Evolutionary conservation across 1,139 yeast species (phyloP).

Genomic region (Zygosaccharomyces pseudobailii): DNA sequence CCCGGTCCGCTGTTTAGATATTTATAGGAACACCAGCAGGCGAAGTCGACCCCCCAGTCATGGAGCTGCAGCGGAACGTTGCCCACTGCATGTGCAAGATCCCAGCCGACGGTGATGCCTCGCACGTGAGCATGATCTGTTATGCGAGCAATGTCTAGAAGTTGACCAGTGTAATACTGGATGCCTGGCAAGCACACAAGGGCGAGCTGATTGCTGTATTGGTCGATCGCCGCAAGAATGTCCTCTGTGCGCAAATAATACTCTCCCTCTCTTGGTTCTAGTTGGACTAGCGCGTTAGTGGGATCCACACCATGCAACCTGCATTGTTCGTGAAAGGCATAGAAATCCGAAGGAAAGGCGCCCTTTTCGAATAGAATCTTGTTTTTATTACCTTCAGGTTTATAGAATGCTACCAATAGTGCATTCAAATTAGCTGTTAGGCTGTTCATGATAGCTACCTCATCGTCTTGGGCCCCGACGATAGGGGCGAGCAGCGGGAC

Average conservation of each 20-base stretch:
- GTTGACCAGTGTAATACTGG: constrained; percentile 90
- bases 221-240: constrained; percentile 53
- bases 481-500: constrained; percentile 63
- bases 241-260: constrained; percentile 58
- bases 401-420: constrained; percentile 66
- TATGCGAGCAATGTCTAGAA: constrained; percentile 64
- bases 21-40: constrained; percentile 91
- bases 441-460: constrained; percentile 86
- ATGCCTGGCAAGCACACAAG: constrained; percentile 80
- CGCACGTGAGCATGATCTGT: constrained; percentile 53
- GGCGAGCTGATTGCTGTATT: constrained; percentile 60
- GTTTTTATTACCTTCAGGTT: constrained; percentile 52
- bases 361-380: constrained; percentile 80
- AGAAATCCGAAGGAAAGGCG: constrained; percentile 90
- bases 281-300: constrained; percentile 58
- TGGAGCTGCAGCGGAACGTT: constrained; percentile 73
- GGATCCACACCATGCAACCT: constrained; percentile 51
- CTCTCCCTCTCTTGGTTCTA: constrained; percentile 54
- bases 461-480: constrained; percentile 68
- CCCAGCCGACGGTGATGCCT: constrained; percentile 81
- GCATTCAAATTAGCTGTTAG: constrained; percentile 79
- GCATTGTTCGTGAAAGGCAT: constrained; percentile 75
- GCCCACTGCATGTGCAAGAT: constrained; percentile 91
- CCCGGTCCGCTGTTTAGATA: constrained; percentile 93
- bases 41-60: constrained; percentile 89